Percentiles rank a stretch among this genome's conserved stretches.
These are phyloP conservation scores for Daldinia eschscholtzii DNA, from an alignment of 2,329 filamentous ascomycete species.

Conservation along the genomic window DNA sequence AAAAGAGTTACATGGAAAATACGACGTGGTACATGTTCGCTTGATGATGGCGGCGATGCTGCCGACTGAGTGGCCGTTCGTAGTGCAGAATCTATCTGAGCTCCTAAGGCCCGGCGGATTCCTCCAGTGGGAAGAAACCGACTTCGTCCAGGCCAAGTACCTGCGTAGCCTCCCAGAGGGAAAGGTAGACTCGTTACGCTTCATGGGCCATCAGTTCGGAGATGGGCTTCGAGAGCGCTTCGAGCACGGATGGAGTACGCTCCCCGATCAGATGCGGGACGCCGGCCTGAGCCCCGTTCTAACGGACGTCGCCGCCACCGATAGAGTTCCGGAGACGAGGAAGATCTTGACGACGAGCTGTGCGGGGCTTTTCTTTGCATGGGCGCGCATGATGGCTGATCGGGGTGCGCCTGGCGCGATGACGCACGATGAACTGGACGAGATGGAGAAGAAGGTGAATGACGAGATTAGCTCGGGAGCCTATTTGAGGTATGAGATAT, in stretches of 20 bases:
- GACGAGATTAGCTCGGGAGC: background rate
- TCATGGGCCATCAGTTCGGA: background rate
- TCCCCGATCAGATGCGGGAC: background rate
- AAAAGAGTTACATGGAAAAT: background rate
- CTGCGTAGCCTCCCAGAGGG: background rate
- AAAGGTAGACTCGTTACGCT: background rate
- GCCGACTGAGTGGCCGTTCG: background rate
- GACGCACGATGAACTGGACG: background rate
- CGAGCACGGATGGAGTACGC: background rate
- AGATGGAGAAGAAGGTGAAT: background rate
- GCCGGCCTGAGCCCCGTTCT: background rate
- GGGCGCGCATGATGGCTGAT: background rate
- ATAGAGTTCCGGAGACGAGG: background rate
- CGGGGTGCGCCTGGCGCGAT: background rate
- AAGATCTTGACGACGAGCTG: background rate
- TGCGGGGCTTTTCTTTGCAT: background rate
- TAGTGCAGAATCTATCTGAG: background rate
- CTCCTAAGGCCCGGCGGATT: background rate
- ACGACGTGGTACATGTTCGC: background rate
- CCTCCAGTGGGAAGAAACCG: background rate
- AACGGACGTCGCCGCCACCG: background rate
- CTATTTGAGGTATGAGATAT: background rate
- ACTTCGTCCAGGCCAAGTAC: background rate
- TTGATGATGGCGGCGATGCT: background rate
- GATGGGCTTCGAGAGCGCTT: background rate